These are phyloP conservation scores for Geotrichum armillariae DNA, from an alignment of 1,139 yeast genomes.

Conservation along the genomic window DNA sequence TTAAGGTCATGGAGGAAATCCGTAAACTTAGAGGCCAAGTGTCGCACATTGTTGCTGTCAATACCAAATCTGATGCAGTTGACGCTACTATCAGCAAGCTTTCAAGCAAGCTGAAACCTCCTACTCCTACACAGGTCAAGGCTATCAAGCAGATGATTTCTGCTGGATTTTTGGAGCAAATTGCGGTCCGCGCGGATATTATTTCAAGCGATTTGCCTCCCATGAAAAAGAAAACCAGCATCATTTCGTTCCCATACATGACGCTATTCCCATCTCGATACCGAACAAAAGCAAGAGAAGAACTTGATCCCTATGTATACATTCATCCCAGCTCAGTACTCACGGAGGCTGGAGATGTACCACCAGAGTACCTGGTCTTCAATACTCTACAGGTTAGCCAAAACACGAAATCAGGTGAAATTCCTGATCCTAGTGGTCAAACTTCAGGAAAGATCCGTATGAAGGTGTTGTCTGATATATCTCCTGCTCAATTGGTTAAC, in stretches of 20 bases:
- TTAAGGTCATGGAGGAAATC: constrained; percentile 74
- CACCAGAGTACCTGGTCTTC: constrained; percentile 76
- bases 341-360: constrained; percentile 56
- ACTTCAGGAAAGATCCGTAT: constrained; percentile 49
- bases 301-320: constrained; percentile 57
- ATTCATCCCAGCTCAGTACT: constrained; percentile 78
- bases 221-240: constrained; percentile 47
- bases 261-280: constrained; percentile 58
- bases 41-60: constrained; percentile 63
- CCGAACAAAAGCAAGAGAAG: constrained; percentile 31
- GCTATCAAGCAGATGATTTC: constrained; percentile 90
- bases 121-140: constrained; percentile 64
- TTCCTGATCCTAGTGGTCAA: constrained; percentile 12
- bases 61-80: constrained; percentile 57
- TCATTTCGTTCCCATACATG: constrained; percentile 69
- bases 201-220: constrained; percentile 54
- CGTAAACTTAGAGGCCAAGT: constrained; percentile 77
- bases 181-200: constrained; percentile 80
- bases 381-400: constrained; percentile 21
- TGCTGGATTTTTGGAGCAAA: constrained; percentile 89
- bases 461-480: constrained; percentile 73
- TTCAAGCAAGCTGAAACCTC: constrained; percentile 61
- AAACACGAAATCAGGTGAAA: constrained; percentile 44
- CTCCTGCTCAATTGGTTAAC: constrained; percentile 73
- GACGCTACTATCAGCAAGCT: constrained; percentile 48